phyloP scores from a whole-genome alignment of 2,329 filamentous ascomycete species.

The Ophiostoma montium region DNA sequence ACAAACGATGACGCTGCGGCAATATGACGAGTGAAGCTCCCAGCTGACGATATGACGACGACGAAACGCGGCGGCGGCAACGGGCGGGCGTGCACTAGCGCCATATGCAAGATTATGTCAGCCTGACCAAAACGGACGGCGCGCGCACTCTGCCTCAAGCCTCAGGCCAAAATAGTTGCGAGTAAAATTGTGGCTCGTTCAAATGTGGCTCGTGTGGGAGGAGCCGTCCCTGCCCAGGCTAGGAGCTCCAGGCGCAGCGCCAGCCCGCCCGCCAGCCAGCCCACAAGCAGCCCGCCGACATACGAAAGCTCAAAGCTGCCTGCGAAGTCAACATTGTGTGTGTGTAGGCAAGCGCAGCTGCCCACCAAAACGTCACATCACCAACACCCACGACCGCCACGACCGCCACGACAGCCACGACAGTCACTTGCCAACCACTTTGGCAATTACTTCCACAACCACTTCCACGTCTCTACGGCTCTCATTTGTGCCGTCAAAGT shows the following conservation, averaged over 20 bases:
- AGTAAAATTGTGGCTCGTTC: too few relatives aligned
- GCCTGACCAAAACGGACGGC: too few relatives aligned
- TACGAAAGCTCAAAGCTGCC: conserved; percentile 16
- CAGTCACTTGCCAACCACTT: too few relatives aligned
- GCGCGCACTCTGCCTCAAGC: too few relatives aligned
- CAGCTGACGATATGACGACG: neutral
- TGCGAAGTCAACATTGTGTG: conserved; percentile 2
- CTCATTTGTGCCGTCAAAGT: neutral
- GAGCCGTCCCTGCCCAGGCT: neutral
- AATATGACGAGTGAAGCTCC: neutral
- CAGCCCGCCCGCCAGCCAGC: neutral
- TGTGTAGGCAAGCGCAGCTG: neutral
- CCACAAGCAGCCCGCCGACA: conserved; percentile 1
- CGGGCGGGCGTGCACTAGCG: neutral
- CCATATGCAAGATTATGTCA: neutral
- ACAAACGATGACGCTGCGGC: neutral
- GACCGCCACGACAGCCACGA: too few relatives aligned
- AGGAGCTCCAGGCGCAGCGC: neutral
- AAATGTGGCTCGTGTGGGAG: neutral
- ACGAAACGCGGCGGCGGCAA: neutral
- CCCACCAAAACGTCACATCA: neutral
- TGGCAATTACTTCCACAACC: neutral
- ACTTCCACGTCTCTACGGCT: neutral
- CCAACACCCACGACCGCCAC: too few relatives aligned
- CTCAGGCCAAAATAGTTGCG: too few relatives aligned